These are phyloP conservation scores for Penicillium macrosclerotiorum DNA, from an alignment of 495 filamentous ascomycete species.

Conservation along the genomic window DNA sequence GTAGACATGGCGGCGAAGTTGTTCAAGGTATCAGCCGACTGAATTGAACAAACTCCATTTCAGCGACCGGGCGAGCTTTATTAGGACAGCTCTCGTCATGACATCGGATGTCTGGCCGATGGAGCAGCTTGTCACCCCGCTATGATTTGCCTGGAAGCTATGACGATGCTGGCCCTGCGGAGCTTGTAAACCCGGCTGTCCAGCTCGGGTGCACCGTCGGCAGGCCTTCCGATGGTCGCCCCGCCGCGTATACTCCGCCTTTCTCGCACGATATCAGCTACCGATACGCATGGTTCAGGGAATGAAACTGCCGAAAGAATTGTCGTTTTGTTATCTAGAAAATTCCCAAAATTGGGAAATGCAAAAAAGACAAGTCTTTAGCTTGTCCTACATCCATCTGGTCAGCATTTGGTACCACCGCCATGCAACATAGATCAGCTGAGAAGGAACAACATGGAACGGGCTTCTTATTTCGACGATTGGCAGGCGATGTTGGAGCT, in stretches of 20 bases:
- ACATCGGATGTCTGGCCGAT: slow-evolving; percentile 7
- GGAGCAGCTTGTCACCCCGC: slow-evolving; percentile 4
- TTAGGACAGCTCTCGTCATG: not conserved
- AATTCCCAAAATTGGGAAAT: not conserved
- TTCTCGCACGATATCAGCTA: too few species aligned
- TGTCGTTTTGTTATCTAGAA: too few species aligned
- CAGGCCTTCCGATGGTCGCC: slow-evolving; percentile 8
- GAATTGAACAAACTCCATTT: not conserved
- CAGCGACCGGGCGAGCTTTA: slow-evolving; percentile 5
- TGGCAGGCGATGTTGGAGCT: slow-evolving; percentile 29
- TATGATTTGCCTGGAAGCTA: not conserved
- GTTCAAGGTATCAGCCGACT: slow-evolving; percentile 1
- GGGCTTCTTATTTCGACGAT: slow-evolving; percentile 3
- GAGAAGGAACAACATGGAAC: slow-evolving; percentile 11
- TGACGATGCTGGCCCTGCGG: slow-evolving; percentile 3
- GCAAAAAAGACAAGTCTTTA: not conserved
- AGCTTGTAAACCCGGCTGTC: not conserved
- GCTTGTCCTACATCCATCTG: too few species aligned
- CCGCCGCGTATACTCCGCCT: too few species aligned
- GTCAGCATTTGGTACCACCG: too few species aligned
- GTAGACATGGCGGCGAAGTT: slow-evolving; percentile 16
- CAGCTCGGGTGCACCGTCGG: slow-evolving; percentile 2
- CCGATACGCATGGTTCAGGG: too few species aligned
- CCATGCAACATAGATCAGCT: slow-evolving; percentile 12
- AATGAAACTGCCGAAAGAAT: too few species aligned